Conservation (phyloP, 2,329 filamentous ascomycete genomes). For the Scolecobasidium constrictum region DNA sequence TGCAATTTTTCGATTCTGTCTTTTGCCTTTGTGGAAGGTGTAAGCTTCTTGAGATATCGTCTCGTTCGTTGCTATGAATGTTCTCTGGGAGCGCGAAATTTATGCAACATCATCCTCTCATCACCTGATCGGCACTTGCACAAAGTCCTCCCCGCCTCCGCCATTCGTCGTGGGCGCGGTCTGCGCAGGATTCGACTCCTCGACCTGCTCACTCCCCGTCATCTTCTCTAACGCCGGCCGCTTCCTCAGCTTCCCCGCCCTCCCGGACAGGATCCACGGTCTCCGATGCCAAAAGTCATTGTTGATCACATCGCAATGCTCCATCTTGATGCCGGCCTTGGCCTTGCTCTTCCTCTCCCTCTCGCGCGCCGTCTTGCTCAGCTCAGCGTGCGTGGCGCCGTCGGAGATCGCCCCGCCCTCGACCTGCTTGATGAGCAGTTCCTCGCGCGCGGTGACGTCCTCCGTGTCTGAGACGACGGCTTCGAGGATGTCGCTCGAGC, state of each 20-base stretch:
- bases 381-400: slow-evolving; percentile 13
- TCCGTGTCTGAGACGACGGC: neutral
- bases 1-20: too few relatives aligned
- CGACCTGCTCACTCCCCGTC: neutral
- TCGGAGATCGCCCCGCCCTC: neutral
- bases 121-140: too few relatives aligned
- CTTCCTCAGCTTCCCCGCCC: slow-evolving; percentile 9
- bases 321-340: slow-evolving; percentile 71
- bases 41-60: too few relatives aligned
- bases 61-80: too few relatives aligned
- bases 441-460: neutral
- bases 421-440: too few relatives aligned
- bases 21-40: too few relatives aligned
- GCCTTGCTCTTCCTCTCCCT: slow-evolving; percentile 70
- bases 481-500: neutral
- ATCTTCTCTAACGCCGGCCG: neutral
- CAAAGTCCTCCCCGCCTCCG: too few relatives aligned
- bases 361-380: slow-evolving; percentile 71
- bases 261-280: slow-evolving; percentile 54
- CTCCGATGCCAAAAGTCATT: slow-evolving; percentile 86
- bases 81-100: too few relatives aligned
- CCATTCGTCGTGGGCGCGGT: too few relatives aligned
- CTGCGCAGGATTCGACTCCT: too few relatives aligned
- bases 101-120: too few relatives aligned
- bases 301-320: slow-evolving; percentile 89